A percentile compares a stretch with the other conserved stretches of the same genome.
phyloP scores from a whole-genome alignment of 345 rosid genomes.

The Mercurialis annua region DNA sequence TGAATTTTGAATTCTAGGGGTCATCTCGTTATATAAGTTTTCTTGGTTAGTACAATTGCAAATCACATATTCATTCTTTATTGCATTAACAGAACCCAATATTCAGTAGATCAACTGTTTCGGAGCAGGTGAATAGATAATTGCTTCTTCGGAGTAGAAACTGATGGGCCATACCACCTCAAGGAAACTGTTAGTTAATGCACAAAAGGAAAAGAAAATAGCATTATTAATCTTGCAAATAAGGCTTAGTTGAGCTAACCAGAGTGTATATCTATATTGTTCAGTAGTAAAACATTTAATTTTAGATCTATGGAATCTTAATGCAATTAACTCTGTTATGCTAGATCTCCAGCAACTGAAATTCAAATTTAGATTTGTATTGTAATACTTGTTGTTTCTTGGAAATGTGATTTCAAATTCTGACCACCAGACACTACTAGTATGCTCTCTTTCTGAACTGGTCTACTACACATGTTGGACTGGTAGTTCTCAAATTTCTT shows the following conservation, averaged over 20 bases:
- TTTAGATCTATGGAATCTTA: not conserved
- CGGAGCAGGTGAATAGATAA: not conserved
- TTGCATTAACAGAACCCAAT: not conserved
- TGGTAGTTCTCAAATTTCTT: not conserved
- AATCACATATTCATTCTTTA: not conserved
- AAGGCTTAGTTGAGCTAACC: not conserved
- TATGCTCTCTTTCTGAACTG: not conserved
- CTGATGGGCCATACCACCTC: not conserved
- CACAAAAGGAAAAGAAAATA: not conserved
- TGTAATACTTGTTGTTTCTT: not conserved
- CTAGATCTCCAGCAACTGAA: not conserved
- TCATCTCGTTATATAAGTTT: slow-evolving; percentile 9
- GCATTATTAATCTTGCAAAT: not conserved
- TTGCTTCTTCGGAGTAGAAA: not conserved
- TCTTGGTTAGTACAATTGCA: not conserved
- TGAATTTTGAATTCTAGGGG: not conserved
- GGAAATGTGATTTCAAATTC: not conserved
- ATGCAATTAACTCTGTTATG: not conserved
- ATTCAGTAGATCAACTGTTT: not conserved
- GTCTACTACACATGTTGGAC: not conserved
- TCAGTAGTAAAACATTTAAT: not conserved
- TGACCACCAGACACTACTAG: not conserved
- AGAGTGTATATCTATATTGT: not conserved
- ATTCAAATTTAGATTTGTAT: not conserved
- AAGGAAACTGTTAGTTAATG: not conserved